These are phyloP conservation scores for Lepidium aucheri DNA, from an alignment of 345 rosid species.

Conservation along the genomic window DNA sequence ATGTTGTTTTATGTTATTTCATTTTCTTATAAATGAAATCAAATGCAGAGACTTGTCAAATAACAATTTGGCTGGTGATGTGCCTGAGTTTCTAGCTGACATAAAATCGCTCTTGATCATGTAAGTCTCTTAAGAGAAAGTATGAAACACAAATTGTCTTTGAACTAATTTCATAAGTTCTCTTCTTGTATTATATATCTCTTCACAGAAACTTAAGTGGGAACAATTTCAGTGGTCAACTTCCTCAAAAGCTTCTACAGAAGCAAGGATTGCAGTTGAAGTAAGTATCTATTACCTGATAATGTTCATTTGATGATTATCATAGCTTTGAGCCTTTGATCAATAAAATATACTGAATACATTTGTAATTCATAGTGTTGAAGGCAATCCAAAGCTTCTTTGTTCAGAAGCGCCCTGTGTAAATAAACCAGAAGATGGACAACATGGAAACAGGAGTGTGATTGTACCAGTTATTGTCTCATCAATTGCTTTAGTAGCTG, in stretches of 20 bases:
- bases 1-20: not conserved
- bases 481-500: not conserved
- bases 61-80: constrained; percentile 30
- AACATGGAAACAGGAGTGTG: not conserved
- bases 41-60: constrained; percentile 42
- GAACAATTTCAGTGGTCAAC: constrained; percentile 34
- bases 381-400: not conserved
- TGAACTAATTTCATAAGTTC: not conserved
- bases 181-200: not conserved
- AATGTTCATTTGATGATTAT: not conserved
- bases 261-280: constrained; percentile 17
- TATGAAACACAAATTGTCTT: not conserved
- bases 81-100: constrained; percentile 37
- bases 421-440: not conserved
- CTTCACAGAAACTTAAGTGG: constrained; percentile 29
- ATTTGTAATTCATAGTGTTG: not conserved
- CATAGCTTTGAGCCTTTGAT: not conserved
- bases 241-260: constrained; percentile 28
- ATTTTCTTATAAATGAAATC: not conserved
- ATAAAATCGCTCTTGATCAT: constrained; percentile 31
- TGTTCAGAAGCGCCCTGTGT: not conserved
- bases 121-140: constrained; percentile 29
- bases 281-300: not conserved
- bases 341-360: not conserved
- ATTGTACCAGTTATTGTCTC: constrained; percentile 18